A percentile compares a stretch with the other conserved stretches of the same genome.
Evolutionary conservation across 495 filamentous ascomycete species (phyloP).

Genomic region (Penicilliopsis zonata): DNA sequence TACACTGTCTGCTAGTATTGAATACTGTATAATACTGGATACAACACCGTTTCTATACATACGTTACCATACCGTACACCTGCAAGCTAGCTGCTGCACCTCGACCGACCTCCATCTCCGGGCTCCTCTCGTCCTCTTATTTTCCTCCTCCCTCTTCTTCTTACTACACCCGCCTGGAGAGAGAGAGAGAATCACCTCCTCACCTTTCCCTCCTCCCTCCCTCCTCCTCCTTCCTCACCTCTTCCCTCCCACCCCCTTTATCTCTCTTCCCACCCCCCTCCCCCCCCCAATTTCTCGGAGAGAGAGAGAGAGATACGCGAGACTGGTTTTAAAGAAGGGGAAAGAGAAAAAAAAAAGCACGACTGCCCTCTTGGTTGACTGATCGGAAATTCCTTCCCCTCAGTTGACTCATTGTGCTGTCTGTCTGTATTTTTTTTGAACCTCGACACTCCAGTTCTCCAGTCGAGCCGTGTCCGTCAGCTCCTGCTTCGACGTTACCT

Average conservation of each 20-base stretch:
- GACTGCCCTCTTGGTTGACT: no score
- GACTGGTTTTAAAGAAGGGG: conserved; percentile 26
- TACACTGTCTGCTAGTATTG: no score
- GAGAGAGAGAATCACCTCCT: conserved; percentile 28
- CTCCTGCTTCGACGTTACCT: conserved; percentile 30
- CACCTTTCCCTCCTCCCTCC: conserved; percentile 46
- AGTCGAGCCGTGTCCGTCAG: conserved; percentile 34
- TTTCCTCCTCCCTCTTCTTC: conserved; percentile 27
- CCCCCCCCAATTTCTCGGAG: conserved; percentile 42
- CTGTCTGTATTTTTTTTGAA: conserved; percentile 24
- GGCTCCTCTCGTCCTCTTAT: conserved; percentile 11
- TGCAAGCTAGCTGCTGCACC: conserved; percentile 14
- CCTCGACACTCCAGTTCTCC: conserved; percentile 24
- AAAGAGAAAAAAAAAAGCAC: no score
- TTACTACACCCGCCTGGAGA: conserved; percentile 39
- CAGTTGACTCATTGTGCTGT: no score
- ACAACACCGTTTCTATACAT: neutral
- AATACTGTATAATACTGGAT: neutral
- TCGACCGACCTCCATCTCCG: conserved; percentile 24
- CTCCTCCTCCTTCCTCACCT: conserved; percentile 35
- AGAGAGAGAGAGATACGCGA: no score
- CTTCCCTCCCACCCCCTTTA: conserved; percentile 35
- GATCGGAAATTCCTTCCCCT: no score
- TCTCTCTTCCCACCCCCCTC: conserved; percentile 39
- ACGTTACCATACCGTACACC: conserved; percentile 9